These are phyloP conservation scores for Microcos paniculata DNA, from an alignment of 345 rosid genomes.

Conservation along the genomic window DNA sequence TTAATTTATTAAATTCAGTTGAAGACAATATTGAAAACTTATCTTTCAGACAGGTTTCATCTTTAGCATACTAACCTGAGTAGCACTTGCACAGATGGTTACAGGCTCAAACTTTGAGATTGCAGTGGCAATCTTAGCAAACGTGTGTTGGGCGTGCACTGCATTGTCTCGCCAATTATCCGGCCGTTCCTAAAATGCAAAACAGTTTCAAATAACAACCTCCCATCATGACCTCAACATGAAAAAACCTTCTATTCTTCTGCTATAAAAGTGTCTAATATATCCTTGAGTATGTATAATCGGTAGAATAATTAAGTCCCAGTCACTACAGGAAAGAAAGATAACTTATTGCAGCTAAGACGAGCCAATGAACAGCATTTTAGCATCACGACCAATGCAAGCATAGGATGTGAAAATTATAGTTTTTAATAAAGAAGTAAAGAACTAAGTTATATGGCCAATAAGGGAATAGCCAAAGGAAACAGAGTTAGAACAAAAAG, in stretches of 20 bases:
- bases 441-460: neutral
- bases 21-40: neutral
- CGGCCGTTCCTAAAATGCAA: constrained; percentile 62
- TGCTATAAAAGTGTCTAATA: neutral
- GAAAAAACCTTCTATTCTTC: constrained; percentile 1
- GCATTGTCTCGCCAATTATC: constrained; percentile 91
- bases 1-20: neutral
- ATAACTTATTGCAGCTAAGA: neutral
- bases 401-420: neutral
- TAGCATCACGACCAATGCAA: neutral
- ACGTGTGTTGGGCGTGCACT: constrained; percentile 53
- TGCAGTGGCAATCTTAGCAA: constrained; percentile 66
- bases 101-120: constrained; percentile 81
- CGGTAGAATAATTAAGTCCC: neutral
- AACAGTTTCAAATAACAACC: constrained; percentile 5
- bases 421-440: neutral
- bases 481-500: neutral
- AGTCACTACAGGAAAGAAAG: neutral
- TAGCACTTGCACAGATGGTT: constrained; percentile 80
- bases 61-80: constrained; percentile 57
- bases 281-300: neutral
- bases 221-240: neutral
- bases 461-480: neutral
- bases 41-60: constrained; percentile 1
- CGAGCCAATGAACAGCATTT: neutral